These are phyloP conservation scores for Euphorbia lathyris DNA, from an alignment of 345 rosid species.

Conservation along the genomic window DNA sequence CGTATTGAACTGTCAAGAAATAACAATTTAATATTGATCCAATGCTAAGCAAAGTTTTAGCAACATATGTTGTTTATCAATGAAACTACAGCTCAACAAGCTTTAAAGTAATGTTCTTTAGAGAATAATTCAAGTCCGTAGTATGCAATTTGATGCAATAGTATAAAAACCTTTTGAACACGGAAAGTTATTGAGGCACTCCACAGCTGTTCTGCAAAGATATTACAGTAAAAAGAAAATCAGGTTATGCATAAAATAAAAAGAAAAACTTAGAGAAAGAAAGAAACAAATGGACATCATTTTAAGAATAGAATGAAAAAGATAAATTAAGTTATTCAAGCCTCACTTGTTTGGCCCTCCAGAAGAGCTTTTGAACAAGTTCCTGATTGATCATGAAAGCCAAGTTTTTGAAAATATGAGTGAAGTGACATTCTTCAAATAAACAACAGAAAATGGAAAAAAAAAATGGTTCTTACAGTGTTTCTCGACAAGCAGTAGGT, in stretches of 20 bases:
- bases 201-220: neutral
- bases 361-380: slow-evolving; percentile 9
- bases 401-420: neutral
- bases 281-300: neutral
- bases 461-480: neutral
- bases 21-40: neutral
- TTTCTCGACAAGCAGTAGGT: neutral
- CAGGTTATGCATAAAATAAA: neutral
- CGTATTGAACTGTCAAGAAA: neutral
- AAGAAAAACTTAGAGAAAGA: neutral
- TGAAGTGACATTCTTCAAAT: neutral
- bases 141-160: no score
- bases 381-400: neutral
- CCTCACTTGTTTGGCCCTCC: slow-evolving; percentile 1
- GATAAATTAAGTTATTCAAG: neutral
- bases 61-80: neutral
- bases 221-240: neutral
- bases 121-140: neutral
- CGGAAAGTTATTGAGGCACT: neutral
- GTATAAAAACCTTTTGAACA: slow-evolving; percentile 10
- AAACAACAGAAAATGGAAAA: neutral
- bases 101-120: no score
- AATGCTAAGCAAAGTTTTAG: neutral
- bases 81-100: neutral
- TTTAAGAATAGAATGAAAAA: neutral